A percentile compares a stretch with the other conserved stretches of the same genome.
Conservation (phyloP, 1,284 basidiomycete species). For the Exobasidium cylindrosporum region DNA sequence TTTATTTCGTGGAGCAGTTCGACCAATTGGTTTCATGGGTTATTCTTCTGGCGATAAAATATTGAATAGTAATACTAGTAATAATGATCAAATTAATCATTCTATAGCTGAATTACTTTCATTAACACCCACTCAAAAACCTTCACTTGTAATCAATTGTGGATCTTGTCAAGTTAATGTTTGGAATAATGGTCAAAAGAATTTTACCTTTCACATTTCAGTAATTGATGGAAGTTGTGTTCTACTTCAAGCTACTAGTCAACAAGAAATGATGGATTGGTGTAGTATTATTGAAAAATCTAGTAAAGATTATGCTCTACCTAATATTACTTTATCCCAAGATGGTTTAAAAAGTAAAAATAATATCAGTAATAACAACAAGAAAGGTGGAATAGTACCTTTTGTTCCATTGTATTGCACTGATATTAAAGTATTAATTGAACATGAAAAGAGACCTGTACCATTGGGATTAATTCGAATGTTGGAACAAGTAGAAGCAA, state of each 20-base stretch:
- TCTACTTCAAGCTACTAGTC: slow-evolving; percentile 44
- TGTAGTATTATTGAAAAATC: slow-evolving; percentile 31
- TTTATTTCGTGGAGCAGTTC: slow-evolving; percentile 46
- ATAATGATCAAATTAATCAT: slow-evolving; percentile 26
- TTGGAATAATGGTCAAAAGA: slow-evolving; percentile 48
- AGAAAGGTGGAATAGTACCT: background rate
- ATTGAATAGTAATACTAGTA: background rate
- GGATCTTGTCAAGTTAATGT: slow-evolving; percentile 38
- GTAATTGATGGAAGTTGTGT: slow-evolving; percentile 37
- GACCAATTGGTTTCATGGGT: slow-evolving; percentile 31
- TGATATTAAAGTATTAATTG: slow-evolving; percentile 31
- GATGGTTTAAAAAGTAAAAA: background rate
- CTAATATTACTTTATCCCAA: background rate
- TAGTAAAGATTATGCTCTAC: slow-evolving; percentile 25
- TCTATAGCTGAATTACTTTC: slow-evolving; percentile 31
- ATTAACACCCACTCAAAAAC: slow-evolving; percentile 37
- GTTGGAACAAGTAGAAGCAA: slow-evolving; percentile 50
- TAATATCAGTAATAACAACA: background rate
- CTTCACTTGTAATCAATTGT: slow-evolving; percentile 30
- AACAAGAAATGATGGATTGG: slow-evolving; percentile 43
- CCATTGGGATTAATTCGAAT: slow-evolving; percentile 49
- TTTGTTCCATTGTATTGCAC: slow-evolving; percentile 38
- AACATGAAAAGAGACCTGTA: slow-evolving; percentile 35
- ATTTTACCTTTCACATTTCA: slow-evolving; percentile 46
- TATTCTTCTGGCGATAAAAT: background rate